phyloP scores from a whole-genome alignment of 495 filamentous ascomycete species.

The Glarea lozoyensis region DNA sequence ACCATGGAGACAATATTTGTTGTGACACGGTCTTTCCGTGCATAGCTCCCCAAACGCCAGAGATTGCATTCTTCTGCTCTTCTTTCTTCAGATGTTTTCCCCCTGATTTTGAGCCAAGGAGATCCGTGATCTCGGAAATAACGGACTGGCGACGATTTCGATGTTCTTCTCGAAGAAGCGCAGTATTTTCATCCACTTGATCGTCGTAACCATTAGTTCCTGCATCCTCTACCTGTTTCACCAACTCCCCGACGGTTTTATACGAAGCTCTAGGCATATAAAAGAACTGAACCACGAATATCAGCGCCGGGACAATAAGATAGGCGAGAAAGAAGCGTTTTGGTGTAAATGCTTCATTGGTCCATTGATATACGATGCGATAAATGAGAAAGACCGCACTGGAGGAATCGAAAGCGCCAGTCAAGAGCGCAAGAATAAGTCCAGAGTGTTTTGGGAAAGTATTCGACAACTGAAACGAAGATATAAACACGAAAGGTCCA shows the following conservation, averaged over 20 bases:
- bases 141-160: conserved; percentile 57
- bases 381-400: conserved; percentile 87
- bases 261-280: conserved; percentile 76
- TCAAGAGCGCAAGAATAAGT: conserved; percentile 74
- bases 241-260: conserved; percentile 79
- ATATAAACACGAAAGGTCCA: conserved; percentile 85
- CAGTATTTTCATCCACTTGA: conserved; percentile 48
- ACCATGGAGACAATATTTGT: conserved; percentile 82
- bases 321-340: conserved; percentile 70
- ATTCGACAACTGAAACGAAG: conserved; percentile 88
- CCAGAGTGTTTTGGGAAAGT: conserved; percentile 82
- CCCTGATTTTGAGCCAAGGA: conserved; percentile 56
- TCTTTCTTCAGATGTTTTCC: conserved; percentile 42
- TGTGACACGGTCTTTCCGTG: conserved; percentile 62
- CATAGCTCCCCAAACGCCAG: conserved; percentile 82
- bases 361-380: conserved; percentile 61
- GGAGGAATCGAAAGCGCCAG: conserved; percentile 83
- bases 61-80: conserved; percentile 50
- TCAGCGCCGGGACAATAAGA: conserved; percentile 63
- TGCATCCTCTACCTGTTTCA: conserved; percentile 53
- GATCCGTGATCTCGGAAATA: conserved; percentile 61
- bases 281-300: conserved; percentile 58
- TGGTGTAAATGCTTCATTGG: conserved; percentile 49
- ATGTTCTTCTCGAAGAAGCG: conserved; percentile 53
- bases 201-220: conserved; percentile 39